Evolutionary conservation across 176 grass and related monocot species (phyloP).

Genomic region (Oryza longistaminata): DNA sequence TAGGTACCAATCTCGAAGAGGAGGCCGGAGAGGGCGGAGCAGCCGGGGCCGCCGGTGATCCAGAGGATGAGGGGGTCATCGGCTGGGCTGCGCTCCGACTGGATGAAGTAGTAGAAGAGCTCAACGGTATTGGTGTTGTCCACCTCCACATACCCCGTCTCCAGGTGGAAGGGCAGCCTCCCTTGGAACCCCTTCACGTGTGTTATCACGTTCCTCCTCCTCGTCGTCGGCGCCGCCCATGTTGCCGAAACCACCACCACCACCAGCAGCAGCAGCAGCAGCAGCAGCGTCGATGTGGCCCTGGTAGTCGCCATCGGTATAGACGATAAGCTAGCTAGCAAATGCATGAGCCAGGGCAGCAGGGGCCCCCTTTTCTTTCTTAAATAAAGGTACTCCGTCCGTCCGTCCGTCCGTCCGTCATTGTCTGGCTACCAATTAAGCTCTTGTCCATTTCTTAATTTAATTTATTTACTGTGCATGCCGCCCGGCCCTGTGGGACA

Average conservation of each 20-base stretch:
- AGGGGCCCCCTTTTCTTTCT: too few species aligned
- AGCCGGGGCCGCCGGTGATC: constrained; percentile 68
- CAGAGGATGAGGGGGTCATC: constrained; percentile 63
- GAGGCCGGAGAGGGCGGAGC: constrained; percentile 60
- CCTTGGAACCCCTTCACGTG: constrained; percentile 57
- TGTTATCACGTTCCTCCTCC: constrained; percentile 35
- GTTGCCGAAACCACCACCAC: not conserved
- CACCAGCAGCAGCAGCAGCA: not conserved
- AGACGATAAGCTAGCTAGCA: too few species aligned
- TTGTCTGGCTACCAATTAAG: too few species aligned
- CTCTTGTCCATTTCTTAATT: too few species aligned
- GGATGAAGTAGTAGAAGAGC: constrained; percentile 77
- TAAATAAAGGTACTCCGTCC: too few species aligned
- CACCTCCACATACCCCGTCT: constrained; percentile 77
- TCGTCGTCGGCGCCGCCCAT: not conserved
- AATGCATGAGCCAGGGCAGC: too few species aligned
- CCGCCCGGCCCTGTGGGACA: too few species aligned
- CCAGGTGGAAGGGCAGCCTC: constrained; percentile 57
- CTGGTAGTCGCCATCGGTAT: too few species aligned
- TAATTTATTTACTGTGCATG: too few species aligned
- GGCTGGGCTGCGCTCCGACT: constrained; percentile 49
- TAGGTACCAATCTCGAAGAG: constrained; percentile 51
- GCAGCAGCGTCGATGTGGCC: too few species aligned
- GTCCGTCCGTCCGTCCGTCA: too few species aligned
- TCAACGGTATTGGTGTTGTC: constrained; percentile 28